These are phyloP conservation scores for Mycena alexandri DNA, from an alignment of 768 basidiomycete species.

Conservation along the genomic window DNA sequence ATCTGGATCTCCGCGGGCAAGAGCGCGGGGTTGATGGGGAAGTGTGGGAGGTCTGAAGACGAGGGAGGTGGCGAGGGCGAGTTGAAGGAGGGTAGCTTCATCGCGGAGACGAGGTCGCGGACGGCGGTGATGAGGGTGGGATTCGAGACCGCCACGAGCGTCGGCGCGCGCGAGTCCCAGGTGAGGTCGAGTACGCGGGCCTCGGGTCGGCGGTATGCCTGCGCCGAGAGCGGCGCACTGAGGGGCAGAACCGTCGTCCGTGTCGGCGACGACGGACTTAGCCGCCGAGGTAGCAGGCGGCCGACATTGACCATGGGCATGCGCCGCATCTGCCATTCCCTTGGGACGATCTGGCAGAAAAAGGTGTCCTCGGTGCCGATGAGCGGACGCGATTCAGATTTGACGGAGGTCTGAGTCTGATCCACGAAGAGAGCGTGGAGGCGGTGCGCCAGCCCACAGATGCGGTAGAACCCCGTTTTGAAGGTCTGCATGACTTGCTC, in stretches of 20 bases:
- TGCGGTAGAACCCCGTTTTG: constrained; percentile 45
- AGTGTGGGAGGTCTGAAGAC: constrained; percentile 19
- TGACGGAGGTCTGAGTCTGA: not conserved
- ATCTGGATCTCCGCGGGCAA: constrained; percentile 46
- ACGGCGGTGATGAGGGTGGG: constrained; percentile 50
- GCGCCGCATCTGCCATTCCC: constrained; percentile 41
- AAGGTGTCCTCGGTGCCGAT: constrained; percentile 14
- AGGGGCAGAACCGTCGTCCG: constrained; percentile 7
- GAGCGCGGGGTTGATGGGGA: constrained; percentile 48
- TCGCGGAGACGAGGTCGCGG: constrained; percentile 40
- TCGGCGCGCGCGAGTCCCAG: constrained; percentile 30
- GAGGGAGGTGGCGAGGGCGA: constrained; percentile 18
- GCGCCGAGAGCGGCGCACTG: not conserved
- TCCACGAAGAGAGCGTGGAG: constrained; percentile 38
- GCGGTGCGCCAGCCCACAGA: constrained; percentile 48
- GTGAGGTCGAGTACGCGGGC: constrained; percentile 4
- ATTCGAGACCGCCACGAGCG: constrained; percentile 48
- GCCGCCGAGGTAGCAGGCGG: constrained; percentile 21
- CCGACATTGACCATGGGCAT: constrained; percentile 49
- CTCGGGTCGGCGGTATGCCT: not conserved
- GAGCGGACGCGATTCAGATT: constrained; percentile 17
- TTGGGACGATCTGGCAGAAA: constrained; percentile 43
- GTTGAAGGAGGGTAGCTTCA: constrained; percentile 46
- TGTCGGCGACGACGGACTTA: not conserved
- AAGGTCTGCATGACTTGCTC: constrained; percentile 26